Evolutionary conservation across 345 rosid species (phyloP), one percentile per base, ranked within the genome.

Genomic region (Trapa incisa): DNA sequence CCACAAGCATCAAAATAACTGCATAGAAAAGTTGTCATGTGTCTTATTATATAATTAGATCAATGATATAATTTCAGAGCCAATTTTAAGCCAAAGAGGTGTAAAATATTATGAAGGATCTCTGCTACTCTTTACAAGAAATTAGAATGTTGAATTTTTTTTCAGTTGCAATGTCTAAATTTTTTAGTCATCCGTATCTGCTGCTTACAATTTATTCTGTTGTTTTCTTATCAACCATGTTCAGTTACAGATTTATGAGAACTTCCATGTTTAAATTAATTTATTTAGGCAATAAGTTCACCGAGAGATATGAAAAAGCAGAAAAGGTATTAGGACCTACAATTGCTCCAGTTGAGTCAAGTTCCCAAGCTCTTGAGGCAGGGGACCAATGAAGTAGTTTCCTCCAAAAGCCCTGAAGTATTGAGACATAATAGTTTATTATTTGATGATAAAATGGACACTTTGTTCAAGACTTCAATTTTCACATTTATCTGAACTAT

Each of bases 351-450:
- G 76, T 64, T 74, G 81, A 10, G 68, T 66, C 42, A 84, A 83
- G 58, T 54, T 81, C 17, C 92, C 96, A 72, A 91, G 83, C 80
- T 79, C 85, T 35, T 74, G 45, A 7, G 91, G 97, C 61, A 91
- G 75, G 71, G 83, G 47, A 72, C 97, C 96, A 5, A 85, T 77
- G 70, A 88, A 88, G 74, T 85, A 84, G 77, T 88, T 91, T 47
- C 81, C 50, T 62, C 74, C 77, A 54, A 88, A 35, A 11, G 54
- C 50, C 43, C 97, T 88, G 68, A 68, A 61, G 68, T 37, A 66
- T 65, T 63, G 56, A 16, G 9, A 35, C 29, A 22, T 22, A 43
- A 45, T 7, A 45, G 12, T 45, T 2, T 64, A 32, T 17, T n/a
- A 37, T 8, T 6, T 32, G 39, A 22, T 38, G 47, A 70, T 37